Percentiles rank a stretch among this genome's conserved stretches.
Conservation (phyloP, 208 protist species). For the Naegleria fowleri region DNA sequence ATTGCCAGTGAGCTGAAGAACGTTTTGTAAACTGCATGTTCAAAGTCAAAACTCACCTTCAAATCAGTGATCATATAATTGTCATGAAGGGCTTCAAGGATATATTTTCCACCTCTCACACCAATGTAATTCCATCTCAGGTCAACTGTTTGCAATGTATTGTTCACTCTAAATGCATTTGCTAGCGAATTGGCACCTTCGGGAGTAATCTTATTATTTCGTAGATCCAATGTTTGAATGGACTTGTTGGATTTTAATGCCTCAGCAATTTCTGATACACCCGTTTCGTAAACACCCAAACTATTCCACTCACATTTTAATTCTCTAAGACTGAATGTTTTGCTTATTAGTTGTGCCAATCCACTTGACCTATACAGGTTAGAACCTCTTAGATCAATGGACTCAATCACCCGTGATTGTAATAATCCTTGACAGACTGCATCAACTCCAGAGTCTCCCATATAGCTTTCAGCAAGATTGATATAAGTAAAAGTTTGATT, state of each 20-base stretch:
- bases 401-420: neutral
- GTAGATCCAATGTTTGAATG: neutral
- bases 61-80: neutral
- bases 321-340: neutral
- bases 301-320: constrained; percentile 15
- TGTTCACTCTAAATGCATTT: neutral
- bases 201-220: constrained; percentile 25
- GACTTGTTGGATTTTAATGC: neutral
- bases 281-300: constrained; percentile 13
- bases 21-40: no score
- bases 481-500: constrained; percentile 14
- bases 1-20: neutral
- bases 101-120: constrained; percentile 2
- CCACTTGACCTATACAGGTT: neutral
- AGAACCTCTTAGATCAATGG: neutral
- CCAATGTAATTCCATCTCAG: constrained; percentile 6
- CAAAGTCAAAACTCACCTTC: neutral
- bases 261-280: neutral
- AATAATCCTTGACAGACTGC: neutral
- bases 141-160: neutral
- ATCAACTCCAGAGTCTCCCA: neutral
- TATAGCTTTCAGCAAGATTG: constrained; percentile 8
- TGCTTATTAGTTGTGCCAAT: neutral
- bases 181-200: neutral
- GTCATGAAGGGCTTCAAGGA: neutral